Evolutionary conservation across 2,329 filamentous ascomycete species (phyloP), one percentile per base, ranked within the genome.

Genomic region (Apiospora rasikravindrae): DNA sequence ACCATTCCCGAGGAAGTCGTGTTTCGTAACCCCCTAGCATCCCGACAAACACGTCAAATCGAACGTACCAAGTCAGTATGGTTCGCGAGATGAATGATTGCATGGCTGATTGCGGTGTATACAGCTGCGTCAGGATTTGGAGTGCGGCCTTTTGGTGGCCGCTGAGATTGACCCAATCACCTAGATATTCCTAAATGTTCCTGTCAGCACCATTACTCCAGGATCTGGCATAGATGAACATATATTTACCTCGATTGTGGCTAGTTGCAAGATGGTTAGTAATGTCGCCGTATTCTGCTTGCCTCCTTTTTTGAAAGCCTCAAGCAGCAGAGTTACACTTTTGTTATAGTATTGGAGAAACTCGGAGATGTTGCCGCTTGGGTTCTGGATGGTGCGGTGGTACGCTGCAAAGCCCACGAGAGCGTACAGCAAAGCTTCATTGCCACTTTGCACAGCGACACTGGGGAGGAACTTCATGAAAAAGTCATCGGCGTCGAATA

Each of bases 91-190:
- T 88, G 4, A 92, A 86, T 13, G 92, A 93, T 75, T 93, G 86
- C 84, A 92, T 90, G 61, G 94, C 90, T 0, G 90, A 92, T 74
- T 95, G 86, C 0, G 94, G 93, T 0, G 91, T 94, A 79, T 94
- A 95, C 0, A 98, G 84, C 61, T 92, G 89, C 1, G 88, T 92
- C 66, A 98, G 84, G 77, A 98, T 92, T 74, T 94, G 90, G 78
- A 93, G 90, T 0, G 96, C 96, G 14, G 96, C 96, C 79, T 93
- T 94, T 80, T 98, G 95, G 80, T 98, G 96, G 29, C 95, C 94
- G 82, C 96, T 92, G 22, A 98, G 86, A 77, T 97, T 98, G 70
- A 97, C 90, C 95, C 95, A 98, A 80, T 99, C 96, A 16, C 96
- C 96, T 66, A 98, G 87, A 77, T 95, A 97, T 83, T 98, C 96